These are phyloP conservation scores for Eremomyces bilateralis DNA, from an alignment of 495 filamentous ascomycete genomes.

Conservation along the genomic window DNA sequence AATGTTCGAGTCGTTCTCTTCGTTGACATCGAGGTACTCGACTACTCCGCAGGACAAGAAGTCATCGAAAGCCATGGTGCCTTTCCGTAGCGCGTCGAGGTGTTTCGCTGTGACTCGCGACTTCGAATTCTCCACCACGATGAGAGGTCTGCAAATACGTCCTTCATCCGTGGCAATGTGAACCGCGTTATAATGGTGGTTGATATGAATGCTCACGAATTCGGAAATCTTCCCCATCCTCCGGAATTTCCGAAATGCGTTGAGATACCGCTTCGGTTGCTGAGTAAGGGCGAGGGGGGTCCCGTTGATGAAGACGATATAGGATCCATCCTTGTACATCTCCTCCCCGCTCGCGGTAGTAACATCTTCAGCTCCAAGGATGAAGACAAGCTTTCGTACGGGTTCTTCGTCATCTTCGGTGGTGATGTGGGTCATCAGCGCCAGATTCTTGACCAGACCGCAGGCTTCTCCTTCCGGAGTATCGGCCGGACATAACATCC, in stretches of 20 bases:
- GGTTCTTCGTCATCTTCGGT: conserved; percentile 84
- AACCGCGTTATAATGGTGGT: conserved; percentile 71
- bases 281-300: conserved; percentile 70
- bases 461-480: conserved; percentile 97
- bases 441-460: conserved; percentile 94
- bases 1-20: conserved; percentile 91
- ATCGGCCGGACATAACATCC: conserved; percentile 91
- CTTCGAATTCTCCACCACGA: conserved; percentile 72
- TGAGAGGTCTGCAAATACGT: conserved; percentile 81
- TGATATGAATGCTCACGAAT: conserved; percentile 89
- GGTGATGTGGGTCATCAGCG: conserved; percentile 97
- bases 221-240: conserved; percentile 77
- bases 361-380: conserved; percentile 62
- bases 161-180: conserved; percentile 96
- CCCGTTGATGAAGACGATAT: conserved; percentile 86
- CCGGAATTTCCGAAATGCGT: conserved; percentile 60
- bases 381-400: conserved; percentile 56
- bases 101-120: conserved; percentile 56
- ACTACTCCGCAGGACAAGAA: conserved; percentile 75
- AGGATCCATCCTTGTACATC: conserved; percentile 60
- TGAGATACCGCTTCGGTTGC: conserved; percentile 63
- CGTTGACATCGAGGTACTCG: conserved; percentile 94
- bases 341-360: conserved; percentile 50
- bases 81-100: conserved; percentile 55
- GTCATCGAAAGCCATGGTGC: conserved; percentile 73